Evolutionary conservation across 495 filamentous ascomycete species (phyloP), one percentile per base, ranked within the genome.

Genomic region (Sphaerosporella brunnea): DNA sequence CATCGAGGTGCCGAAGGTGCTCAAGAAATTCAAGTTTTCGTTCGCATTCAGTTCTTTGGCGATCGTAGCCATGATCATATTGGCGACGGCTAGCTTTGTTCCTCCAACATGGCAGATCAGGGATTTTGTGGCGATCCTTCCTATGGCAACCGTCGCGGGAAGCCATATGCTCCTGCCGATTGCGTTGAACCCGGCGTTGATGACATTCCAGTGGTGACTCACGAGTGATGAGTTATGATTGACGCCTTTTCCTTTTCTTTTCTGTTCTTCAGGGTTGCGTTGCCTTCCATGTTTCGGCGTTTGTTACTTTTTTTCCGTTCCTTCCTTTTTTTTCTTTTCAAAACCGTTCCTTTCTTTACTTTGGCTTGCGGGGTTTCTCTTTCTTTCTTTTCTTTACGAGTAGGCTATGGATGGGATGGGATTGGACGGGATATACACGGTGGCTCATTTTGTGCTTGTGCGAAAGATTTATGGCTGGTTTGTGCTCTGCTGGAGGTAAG

Each of bases 201-300:
- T 85, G 80, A 81, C 78, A 2, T 85, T 85, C 63, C 79, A 78
- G 28, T 84, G 77, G 75, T 84, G n/a, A n/a, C n/a, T n/a, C n/a
- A n/a, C n/a, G n/a, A n/a, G n/a, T n/a, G n/a, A n/a, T n/a, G n/a
- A n/a, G n/a, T n/a, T n/a, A n/a, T n/a, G n/a, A n/a, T n/a, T n/a
- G n/a, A n/a, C n/a, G n/a, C n/a, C n/a, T n/a, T n/a, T n/a, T n/a
- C n/a, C n/a, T n/a, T n/a, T n/a, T n/a, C n/a, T n/a, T n/a, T n/a
- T n/a, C n/a, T n/a, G n/a, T n/a, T n/a, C n/a, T n/a, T n/a, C n/a
- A n/a, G n/a, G n/a, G n/a, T n/a, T n/a, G n/a, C n/a, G n/a, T n/a
- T n/a, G n/a, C n/a, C n/a, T n/a, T n/a, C n/a, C n/a, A n/a, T n/a
- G n/a, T n/a, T n/a, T n/a, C n/a, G n/a, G n/a, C n/a, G n/a, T n/a